Base-by-base conservation (phyloP, 345 rosid genomes). In the Citrus medica region DNA sequence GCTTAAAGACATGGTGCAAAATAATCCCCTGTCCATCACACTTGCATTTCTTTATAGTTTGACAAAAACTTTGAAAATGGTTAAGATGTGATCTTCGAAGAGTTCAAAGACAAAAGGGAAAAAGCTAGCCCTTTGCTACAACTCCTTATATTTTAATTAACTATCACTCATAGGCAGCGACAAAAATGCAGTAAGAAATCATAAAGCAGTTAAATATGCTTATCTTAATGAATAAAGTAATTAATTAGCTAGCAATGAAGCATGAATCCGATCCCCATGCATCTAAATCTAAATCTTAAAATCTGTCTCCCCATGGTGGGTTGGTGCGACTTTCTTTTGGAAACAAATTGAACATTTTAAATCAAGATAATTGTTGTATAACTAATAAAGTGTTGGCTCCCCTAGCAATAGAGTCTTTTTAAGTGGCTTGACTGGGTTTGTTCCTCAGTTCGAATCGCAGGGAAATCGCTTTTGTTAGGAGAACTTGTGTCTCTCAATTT, bases 151-250 rank as follows among this genome's bases (percentile, higher is more conserved):
- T 1, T 35, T 33, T 53, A 53, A 53, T 53, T 53, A 53, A 17
- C 7, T 12, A 67, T 40, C 46, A 9, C 24, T 71, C 33, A 33
- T 13, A 46, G 33, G 33, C 64, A n/a, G 53, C n/a, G 32, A 58
- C 53, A n/a, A n/a, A 32, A 22, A 24, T 73, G 2, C n/a, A 35
- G 61, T 5, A 13, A 35, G n/a, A 59, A 37, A 40, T 73, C 76
- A 73, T 58, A 72, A 58, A 33, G 66, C 65, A 33, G 21, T 56
- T 33, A n/a, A 56, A 55, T 6, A 37, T 14, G 67, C 55, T 56
- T 38, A 35, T 72, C 76, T 56, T 56, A 63, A 58, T 7, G 56
- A 73, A 60, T 37, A 60, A 74, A 60, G 38, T 74, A 19, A 61
- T 60, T 8, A 37, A 64, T 17, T 42, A 37, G 58, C 59, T 4